Evolutionary conservation across 1,284 basidiomycete genomes (phyloP), one percentile per base, ranked within the genome.

Genomic region (Anthracocystis panici-leucophaei): DNA sequence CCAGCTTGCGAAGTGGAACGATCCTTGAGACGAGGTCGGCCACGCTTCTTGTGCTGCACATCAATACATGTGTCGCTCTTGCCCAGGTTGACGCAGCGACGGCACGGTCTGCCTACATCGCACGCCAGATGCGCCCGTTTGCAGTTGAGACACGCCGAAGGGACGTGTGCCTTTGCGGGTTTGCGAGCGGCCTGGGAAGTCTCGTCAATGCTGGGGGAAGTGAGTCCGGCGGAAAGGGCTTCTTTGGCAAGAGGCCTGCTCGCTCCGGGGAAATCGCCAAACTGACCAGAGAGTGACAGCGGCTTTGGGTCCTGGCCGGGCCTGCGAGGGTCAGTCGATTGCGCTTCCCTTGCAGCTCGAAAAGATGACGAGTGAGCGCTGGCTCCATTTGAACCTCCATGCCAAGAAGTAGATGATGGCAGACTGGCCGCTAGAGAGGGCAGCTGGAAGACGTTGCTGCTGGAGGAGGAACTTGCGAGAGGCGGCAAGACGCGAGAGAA

Each of bases 21-120:
- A 41, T 78, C 74, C 69, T 76, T 78, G 35, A 80, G 54, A 31
- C 79, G 65, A 25, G 79, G 79, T 27, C 79, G 48, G 3, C 79
- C 79, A 6, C 79, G 65, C 55, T 81, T 81, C 58, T 81, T 81
- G 69, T 81, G 79, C 52, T 79, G 77, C 3, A 81, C 79, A 46
- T 81, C 79, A 55, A 81, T 70, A 57, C 79, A 81, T 14, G 75
- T 80, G 40, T 78, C 78, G 51, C 75, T 76, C 53, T 81, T 81
- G 58, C 75, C 72, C 7, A 81, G 61, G 52, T 79, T 79, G 51
- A 79, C 52, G 56, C 79, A 81, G 23, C 79, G 67, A 31, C 78
- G 67, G 46, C 79, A 81, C 1, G 79, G 79, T 25, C 79, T 55
- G 38, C 72, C 67, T 2, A 75, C 75, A 49, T 81, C 79, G 55